These are phyloP conservation scores for Gremmenia infestans DNA, from an alignment of 2,329 filamentous ascomycete species.

Conservation along the genomic window DNA sequence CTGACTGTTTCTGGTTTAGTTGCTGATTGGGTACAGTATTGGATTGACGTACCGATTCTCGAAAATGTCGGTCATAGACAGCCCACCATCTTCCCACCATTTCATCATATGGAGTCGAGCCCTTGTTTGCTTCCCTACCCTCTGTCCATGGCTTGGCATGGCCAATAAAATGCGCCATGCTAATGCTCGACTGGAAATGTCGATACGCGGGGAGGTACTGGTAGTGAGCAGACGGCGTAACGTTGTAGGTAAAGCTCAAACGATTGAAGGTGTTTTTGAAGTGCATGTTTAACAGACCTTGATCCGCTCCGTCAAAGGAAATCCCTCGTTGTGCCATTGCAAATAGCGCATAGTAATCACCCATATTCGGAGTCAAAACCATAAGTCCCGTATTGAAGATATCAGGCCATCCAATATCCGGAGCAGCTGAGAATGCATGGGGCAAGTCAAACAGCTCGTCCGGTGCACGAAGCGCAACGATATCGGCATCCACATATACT, in stretches of 20 bases:
- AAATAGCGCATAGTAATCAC: conserved; percentile 79
- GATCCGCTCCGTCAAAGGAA: conserved; percentile 95
- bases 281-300: conserved; percentile 92
- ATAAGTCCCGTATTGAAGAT: conserved; percentile 98
- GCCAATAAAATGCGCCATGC: conserved; percentile 91
- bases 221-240: conserved; percentile 93
- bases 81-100: conserved; percentile 90
- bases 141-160: conserved; percentile 82
- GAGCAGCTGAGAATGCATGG: conserved; percentile 64
- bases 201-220: conserved; percentile 94
- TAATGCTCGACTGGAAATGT: conserved; percentile 87
- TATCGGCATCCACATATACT: conserved; percentile 90
- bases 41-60: conserved; percentile 41
- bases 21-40: conserved; percentile 4
- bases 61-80: conserved; percentile 84
- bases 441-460: conserved; percentile 80
- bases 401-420: conserved; percentile 97
- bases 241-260: conserved; percentile 93
- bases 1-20: conserved; percentile 19
- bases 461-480: conserved; percentile 83
- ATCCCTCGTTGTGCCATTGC: conserved; percentile 81
- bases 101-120: conserved; percentile 68
- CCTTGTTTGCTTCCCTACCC: conserved; percentile 50
- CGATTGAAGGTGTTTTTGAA: conserved; percentile 81
- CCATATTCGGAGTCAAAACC: conserved; percentile 80